Conservation (phyloP, 2,329 filamentous ascomycete species). For the Thielaviopsis musarum region DNA sequence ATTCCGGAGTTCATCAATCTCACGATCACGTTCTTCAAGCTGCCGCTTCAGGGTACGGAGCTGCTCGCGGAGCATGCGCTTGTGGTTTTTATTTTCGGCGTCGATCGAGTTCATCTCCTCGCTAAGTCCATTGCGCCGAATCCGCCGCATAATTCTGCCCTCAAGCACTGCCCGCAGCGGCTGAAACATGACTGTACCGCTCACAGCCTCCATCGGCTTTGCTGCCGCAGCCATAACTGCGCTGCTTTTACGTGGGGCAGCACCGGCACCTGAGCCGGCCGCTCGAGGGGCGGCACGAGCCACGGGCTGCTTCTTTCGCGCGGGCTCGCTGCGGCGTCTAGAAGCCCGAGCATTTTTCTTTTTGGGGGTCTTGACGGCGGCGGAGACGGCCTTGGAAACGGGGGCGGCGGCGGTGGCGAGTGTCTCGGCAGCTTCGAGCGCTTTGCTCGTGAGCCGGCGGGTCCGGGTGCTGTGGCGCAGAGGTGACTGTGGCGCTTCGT, state of each 20-base stretch:
- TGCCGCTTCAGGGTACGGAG: conserved; percentile 31
- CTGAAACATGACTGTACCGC: conserved; percentile 21
- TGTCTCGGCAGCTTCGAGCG: not conserved
- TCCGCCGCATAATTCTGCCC: conserved; percentile 38
- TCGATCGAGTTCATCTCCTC: conserved; percentile 40
- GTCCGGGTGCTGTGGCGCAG: conserved; percentile 9
- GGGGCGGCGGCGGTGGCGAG: not conserved
- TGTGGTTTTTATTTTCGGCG: conserved; percentile 27
- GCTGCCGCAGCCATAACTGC: conserved; percentile 23
- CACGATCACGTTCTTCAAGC: conserved; percentile 32
- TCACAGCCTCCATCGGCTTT: conserved; percentile 18
- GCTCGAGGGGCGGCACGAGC: conserved; percentile 24
- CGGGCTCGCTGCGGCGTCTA: conserved; percentile 2
- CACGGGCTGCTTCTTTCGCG: conserved; percentile 21
- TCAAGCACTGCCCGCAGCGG: conserved; percentile 38
- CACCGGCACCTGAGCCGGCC: conserved; percentile 17
- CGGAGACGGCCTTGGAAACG: not conserved
- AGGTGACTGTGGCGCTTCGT: conserved; percentile 1
- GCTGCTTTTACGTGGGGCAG: conserved; percentile 19
- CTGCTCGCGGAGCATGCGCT: conserved; percentile 26
- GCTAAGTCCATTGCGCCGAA: conserved; percentile 38
- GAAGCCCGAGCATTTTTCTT: not conserved
- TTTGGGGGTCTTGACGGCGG: not conserved
- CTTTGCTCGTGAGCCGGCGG: conserved; percentile 5
- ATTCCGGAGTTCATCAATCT: conserved; percentile 36